A percentile compares a stretch with the other conserved stretches of the same genome.
phyloP scores from a whole-genome alignment of 352 stramenopile genomes.

The Blastocystis hominis region DNA sequence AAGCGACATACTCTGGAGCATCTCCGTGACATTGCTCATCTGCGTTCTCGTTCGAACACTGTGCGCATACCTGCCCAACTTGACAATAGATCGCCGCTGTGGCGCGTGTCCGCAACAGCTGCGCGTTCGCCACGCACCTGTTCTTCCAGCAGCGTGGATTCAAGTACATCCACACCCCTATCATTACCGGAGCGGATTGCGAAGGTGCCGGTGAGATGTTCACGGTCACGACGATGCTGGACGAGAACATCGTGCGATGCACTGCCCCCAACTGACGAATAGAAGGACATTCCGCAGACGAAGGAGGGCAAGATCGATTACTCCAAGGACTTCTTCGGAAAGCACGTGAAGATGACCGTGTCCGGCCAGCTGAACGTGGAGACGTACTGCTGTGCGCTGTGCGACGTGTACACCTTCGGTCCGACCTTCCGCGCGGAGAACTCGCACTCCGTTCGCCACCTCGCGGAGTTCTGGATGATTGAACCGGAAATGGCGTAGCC shows the following conservation, averaged over 20 bases:
- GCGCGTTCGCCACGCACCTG: slow-evolving; percentile 70
- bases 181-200: slow-evolving; percentile 91
- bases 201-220: slow-evolving; percentile 96
- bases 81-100: slow-evolving; percentile 75
- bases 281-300: slow-evolving; percentile 53
- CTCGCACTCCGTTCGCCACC: slow-evolving; percentile 87
- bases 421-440: slow-evolving; percentile 97
- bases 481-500: slow-evolving; percentile 85
- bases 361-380: slow-evolving; percentile 81
- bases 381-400: slow-evolving; percentile 87
- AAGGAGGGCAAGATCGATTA: slow-evolving; percentile 68
- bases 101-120: slow-evolving; percentile 80
- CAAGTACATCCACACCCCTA: slow-evolving; percentile 75
- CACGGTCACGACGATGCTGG: slow-evolving; percentile 68
- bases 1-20: slow-evolving; percentile 95
- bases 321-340: slow-evolving; percentile 83
- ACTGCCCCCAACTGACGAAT: background rate
- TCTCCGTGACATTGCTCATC: slow-evolving; percentile 84
- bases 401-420: slow-evolving; percentile 97
- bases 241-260: slow-evolving; percentile 63
- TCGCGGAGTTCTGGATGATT: slow-evolving; percentile 96
- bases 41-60: slow-evolving; percentile 88
- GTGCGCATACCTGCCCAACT: background rate
- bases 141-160: slow-evolving; percentile 74
- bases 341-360: slow-evolving; percentile 77